phyloP scores from a whole-genome alignment of 2,329 filamentous ascomycete genomes.

The Rugonectria rugulosa region DNA sequence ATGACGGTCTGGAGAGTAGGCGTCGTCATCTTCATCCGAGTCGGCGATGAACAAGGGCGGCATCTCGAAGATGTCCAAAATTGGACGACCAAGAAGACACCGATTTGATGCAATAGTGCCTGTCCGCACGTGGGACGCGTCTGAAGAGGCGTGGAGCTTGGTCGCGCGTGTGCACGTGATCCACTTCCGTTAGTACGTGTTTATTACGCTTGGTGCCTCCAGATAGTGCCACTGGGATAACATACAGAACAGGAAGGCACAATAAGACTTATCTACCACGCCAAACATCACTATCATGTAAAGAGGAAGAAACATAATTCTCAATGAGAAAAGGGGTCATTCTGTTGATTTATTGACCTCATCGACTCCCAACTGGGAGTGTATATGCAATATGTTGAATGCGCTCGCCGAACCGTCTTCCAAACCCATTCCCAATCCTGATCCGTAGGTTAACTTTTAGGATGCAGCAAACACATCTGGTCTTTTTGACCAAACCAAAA shows the following conservation, averaged over 20 bases:
- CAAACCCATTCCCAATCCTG: conserved; percentile 39
- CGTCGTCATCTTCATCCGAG: conserved; percentile 48
- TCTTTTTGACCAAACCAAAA: conserved; percentile 51
- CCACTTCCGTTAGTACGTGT: not conserved
- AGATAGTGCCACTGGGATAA: too few relatives aligned
- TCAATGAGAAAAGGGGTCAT: conserved; percentile 39
- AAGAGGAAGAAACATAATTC: conserved; percentile 12
- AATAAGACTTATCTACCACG: too few relatives aligned
- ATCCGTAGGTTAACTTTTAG: conserved; percentile 47
- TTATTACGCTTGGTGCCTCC: too few relatives aligned
- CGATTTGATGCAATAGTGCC: too few relatives aligned
- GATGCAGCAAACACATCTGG: conserved; percentile 46
- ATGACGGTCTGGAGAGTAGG: conserved; percentile 29
- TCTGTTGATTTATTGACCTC: conserved; percentile 42
- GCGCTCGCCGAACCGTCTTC: conserved; percentile 44
- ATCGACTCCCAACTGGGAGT: conserved; percentile 43
- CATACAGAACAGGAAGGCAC: too few relatives aligned
- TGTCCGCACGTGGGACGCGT: too few relatives aligned
- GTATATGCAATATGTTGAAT: conserved; percentile 52
- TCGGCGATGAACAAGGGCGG: conserved; percentile 46
- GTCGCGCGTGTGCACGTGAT: conserved; percentile 35
- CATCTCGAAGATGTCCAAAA: conserved; percentile 23
- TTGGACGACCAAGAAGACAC: conserved; percentile 3
- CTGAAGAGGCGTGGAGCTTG: conserved; percentile 19
- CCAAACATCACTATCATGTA: not conserved